Percentiles rank a stretch among this genome's conserved stretches.
Conservation (phyloP, 148 eudicot species). For the Vaccinium vitisidaea region DNA sequence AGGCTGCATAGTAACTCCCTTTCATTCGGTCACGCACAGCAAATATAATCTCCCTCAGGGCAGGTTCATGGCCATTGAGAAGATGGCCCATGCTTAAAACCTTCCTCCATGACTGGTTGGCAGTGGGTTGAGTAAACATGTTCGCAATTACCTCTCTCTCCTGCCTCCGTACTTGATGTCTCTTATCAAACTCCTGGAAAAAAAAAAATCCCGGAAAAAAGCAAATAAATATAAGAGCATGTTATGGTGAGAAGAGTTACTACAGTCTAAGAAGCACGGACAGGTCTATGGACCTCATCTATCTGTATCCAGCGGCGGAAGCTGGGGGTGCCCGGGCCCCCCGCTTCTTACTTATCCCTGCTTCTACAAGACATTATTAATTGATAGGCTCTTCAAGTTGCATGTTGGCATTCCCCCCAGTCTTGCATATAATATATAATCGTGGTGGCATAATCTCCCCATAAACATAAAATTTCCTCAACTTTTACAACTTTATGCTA, state of each 20-base stretch:
- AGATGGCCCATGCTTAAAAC: constrained; percentile 96
- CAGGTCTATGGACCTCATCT: not conserved
- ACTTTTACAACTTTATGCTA: not conserved
- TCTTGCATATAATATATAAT: not conserved
- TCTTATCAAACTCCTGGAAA: constrained; percentile 49
- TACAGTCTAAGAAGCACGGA: not conserved
- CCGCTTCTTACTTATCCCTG: not conserved
- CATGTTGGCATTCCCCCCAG: not conserved
- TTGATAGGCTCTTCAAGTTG: not conserved
- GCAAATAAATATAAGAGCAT: not conserved
- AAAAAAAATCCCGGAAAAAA: not conserved
- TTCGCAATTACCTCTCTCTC: constrained; percentile 64
- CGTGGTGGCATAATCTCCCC: not conserved
- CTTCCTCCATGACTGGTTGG: constrained; percentile 93
- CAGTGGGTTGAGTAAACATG: constrained; percentile 69
- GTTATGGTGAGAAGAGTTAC: not conserved
- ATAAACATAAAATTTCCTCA: not conserved
- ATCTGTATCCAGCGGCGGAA: not conserved
- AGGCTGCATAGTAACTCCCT: constrained; percentile 62
- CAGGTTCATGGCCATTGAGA: constrained; percentile 89
- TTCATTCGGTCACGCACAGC: constrained; percentile 51
- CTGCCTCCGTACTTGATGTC: constrained; percentile 47
- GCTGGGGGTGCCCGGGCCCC: not conserved
- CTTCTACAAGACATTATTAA: not conserved
- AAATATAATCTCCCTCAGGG: constrained; percentile 72